phyloP scores from a whole-genome alignment of 140 eudicot species.

The Cichorium intybus region DNA sequence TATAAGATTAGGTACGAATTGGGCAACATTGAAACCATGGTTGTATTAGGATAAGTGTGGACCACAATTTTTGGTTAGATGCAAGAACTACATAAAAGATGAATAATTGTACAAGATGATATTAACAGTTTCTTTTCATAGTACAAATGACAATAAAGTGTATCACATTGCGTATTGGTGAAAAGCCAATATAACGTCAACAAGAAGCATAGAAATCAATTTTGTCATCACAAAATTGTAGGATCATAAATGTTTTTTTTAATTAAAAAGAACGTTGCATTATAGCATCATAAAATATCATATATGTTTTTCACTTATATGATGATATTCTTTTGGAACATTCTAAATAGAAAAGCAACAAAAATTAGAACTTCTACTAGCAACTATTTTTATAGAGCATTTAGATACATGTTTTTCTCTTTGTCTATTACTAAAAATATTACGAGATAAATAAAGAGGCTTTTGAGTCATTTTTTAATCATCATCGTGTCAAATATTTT shows the following conservation, averaged over 20 bases:
- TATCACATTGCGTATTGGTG: slow-evolving; percentile 12
- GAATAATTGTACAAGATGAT: slow-evolving; percentile 3
- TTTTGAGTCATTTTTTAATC: too few species aligned
- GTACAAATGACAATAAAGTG: slow-evolving; percentile 16
- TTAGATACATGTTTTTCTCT: too few species aligned
- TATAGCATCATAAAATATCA: background rate
- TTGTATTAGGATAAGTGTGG: slow-evolving; percentile 2
- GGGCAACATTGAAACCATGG: slow-evolving; percentile 14
- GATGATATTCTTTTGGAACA: too few species aligned
- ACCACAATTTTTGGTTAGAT: slow-evolving; percentile 6
- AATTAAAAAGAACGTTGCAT: background rate
- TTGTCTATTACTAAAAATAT: too few species aligned
- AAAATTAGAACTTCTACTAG: too few species aligned
- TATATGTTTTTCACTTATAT: too few species aligned
- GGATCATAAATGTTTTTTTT: slow-evolving; percentile 1
- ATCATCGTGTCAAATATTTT: too few species aligned
- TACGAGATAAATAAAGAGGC: too few species aligned
- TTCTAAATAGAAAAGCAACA: too few species aligned
- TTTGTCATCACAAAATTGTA: slow-evolving; percentile 4
- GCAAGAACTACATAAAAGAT: background rate
- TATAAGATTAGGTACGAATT: slow-evolving; percentile 2
- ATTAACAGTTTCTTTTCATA: slow-evolving; percentile 6
- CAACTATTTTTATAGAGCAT: too few species aligned
- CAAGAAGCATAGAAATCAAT: slow-evolving; percentile 5
- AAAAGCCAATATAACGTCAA: slow-evolving; percentile 1